Conservation (phyloP, 176 grass and related monocot genomes). For the Cocos nucifera region DNA sequence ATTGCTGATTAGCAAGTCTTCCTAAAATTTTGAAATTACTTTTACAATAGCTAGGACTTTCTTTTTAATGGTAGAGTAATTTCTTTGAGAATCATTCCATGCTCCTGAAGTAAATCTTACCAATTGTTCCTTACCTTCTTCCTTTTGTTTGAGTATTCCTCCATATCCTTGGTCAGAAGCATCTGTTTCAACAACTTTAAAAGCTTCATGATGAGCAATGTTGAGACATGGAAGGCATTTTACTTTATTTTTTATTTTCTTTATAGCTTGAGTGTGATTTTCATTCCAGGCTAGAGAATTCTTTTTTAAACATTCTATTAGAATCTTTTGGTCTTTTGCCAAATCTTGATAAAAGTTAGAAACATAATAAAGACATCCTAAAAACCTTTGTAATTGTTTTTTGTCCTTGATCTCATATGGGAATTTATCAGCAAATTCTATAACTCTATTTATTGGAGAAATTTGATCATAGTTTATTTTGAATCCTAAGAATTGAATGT, state of each 20-base stretch:
- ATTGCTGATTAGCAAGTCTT: too few species aligned
- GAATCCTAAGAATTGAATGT: neutral
- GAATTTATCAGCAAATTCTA: neutral
- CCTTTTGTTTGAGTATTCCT: neutral
- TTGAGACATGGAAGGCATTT: neutral
- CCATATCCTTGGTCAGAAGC: neutral
- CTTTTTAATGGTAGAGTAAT: neutral
- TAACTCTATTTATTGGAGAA: neutral
- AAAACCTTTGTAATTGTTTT: neutral
- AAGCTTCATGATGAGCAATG: neutral
- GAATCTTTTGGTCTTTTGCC: neutral
- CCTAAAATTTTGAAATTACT: too few species aligned
- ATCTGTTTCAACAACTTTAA: neutral
- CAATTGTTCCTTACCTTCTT: neutral
- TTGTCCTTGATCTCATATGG: neutral
- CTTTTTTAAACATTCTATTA: neutral
- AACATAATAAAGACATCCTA: neutral
- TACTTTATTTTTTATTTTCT: neutral
- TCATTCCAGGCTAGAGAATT: neutral
- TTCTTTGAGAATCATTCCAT: neutral
- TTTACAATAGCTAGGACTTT: neutral
- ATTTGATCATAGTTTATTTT: neutral
- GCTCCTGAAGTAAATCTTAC: neutral
- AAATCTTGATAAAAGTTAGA: neutral
- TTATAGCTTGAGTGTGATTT: neutral